Evolutionary conservation across 352 stramenopile genomes (phyloP).

Genomic region (Peronospora destructor): DNA sequence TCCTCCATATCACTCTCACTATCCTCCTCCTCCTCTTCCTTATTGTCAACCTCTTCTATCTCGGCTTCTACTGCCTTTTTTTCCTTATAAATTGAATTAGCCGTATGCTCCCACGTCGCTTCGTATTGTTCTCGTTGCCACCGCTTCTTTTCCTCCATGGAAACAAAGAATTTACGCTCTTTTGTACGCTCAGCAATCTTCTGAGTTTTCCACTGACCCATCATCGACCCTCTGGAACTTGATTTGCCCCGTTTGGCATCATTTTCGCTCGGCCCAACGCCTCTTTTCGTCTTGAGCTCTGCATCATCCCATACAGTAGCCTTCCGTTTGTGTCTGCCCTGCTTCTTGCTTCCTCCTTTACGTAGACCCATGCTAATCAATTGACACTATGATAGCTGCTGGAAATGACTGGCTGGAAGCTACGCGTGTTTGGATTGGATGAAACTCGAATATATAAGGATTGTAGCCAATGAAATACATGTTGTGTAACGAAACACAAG

Average conservation of each 20-base stretch:
- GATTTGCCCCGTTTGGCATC: slow-evolving; percentile 11
- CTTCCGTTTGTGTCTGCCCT: slow-evolving; percentile 40
- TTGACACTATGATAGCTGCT: not conserved
- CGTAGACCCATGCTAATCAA: slow-evolving; percentile 23
- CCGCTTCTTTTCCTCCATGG: slow-evolving; percentile 44
- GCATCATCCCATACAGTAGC: slow-evolving; percentile 49
- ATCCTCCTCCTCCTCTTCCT: slow-evolving; percentile 1
- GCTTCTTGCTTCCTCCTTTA: slow-evolving; percentile 40
- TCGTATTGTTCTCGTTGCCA: slow-evolving; percentile 38
- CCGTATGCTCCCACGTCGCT: slow-evolving; percentile 24
- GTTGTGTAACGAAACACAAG: slow-evolving; percentile 2
- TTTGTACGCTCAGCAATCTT: slow-evolving; percentile 44
- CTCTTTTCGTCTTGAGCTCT: slow-evolving; percentile 17
- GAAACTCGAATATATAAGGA: not conserved
- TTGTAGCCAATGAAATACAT: slow-evolving; percentile 10
- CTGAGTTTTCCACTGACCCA: slow-evolving; percentile 65
- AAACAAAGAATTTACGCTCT: slow-evolving; percentile 37
- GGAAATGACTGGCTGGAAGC: slow-evolving; percentile 27
- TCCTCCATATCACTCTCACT: slow-evolving; percentile 20
- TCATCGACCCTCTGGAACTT: slow-evolving; percentile 45
- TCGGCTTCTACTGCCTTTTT: slow-evolving; percentile 16
- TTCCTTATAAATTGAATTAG: slow-evolving; percentile 38
- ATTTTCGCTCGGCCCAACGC: slow-evolving; percentile 4
- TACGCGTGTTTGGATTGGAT: slow-evolving; percentile 9
- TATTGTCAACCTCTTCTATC: not conserved